Conservation (phyloP, 352 stramenopile genomes). For the Globisporangium irregulare region DNA sequence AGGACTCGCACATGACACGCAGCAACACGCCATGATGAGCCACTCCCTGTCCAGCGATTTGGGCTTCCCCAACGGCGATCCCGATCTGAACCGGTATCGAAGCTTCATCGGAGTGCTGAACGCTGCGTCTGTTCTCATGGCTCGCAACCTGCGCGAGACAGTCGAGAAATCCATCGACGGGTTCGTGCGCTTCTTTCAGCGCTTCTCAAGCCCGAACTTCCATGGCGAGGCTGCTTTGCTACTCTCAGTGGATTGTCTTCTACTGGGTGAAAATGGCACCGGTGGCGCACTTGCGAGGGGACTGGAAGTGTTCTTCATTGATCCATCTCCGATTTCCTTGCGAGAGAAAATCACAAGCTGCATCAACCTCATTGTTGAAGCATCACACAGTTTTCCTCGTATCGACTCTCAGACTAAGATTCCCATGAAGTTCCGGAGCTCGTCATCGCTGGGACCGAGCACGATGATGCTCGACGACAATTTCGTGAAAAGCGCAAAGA, state of each 20-base stretch:
- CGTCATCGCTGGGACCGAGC: conserved; percentile 73
- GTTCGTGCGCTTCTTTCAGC: conserved; percentile 75
- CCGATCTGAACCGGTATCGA: conserved; percentile 41
- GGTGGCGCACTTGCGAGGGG: conserved; percentile 6
- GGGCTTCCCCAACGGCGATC: conserved; percentile 26
- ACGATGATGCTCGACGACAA: conserved; percentile 77
- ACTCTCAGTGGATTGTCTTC: conserved; percentile 50
- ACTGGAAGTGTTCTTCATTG: conserved; percentile 55
- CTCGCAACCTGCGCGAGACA: conserved; percentile 79
- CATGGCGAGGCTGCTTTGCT: conserved; percentile 60
- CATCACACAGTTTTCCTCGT: conserved; percentile 85
- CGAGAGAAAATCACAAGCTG: conserved; percentile 67
- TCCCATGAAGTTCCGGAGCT: conserved; percentile 53
- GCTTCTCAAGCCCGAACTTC: conserved; percentile 52
- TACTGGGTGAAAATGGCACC: conserved; percentile 7
- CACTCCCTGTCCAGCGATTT: conserved; percentile 11
- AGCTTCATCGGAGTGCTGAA: conserved; percentile 76
- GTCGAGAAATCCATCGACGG: conserved; percentile 79
- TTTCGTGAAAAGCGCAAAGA: conserved; percentile 75
- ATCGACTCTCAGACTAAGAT: conserved; percentile 84
- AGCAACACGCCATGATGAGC: background rate
- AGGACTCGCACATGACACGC: conserved; percentile 19
- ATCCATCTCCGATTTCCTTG: conserved; percentile 47
- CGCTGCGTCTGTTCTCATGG: conserved; percentile 87
- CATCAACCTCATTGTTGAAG: conserved; percentile 70